These are phyloP conservation scores for Aspergillus spinulosporus DNA, from an alignment of 2,329 filamentous ascomycete species.

Conservation along the genomic window DNA sequence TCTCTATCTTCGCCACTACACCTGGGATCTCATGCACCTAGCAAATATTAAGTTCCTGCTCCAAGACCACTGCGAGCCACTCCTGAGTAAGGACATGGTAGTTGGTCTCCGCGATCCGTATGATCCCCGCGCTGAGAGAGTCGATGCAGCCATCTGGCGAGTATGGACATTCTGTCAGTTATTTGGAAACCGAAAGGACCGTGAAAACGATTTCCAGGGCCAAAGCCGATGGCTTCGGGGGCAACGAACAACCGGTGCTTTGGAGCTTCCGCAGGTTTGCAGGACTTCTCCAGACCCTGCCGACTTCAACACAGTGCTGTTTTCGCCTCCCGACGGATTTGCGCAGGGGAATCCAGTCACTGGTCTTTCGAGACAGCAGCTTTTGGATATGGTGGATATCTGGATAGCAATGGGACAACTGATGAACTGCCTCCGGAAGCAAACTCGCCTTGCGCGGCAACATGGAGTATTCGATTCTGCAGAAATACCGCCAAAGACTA, in stretches of 20 bases:
- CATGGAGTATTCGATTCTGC: constrained; percentile 8
- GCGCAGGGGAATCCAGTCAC: constrained; percentile 9
- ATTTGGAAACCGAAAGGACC: constrained; percentile 12
- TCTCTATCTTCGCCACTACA: constrained; percentile 15
- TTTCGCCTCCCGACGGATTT: constrained; percentile 10
- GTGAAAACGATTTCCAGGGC: constrained; percentile 9
- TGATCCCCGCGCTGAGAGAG: constrained; percentile 1
- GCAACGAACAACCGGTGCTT: background rate
- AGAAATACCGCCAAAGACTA: background rate
- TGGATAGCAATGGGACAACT: constrained; percentile 9
- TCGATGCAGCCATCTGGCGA: constrained; percentile 15
- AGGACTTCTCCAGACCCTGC: constrained; percentile 11
- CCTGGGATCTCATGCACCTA: constrained; percentile 7
- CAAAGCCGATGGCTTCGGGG: constrained; percentile 13
- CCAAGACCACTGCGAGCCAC: constrained; percentile 4
- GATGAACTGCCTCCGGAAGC: constrained; percentile 10
- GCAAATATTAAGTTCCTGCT: constrained; percentile 15
- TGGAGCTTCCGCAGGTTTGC: background rate
- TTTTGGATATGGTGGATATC: constrained; percentile 13
- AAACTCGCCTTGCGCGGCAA: constrained; percentile 6
- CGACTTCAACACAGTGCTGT: constrained; percentile 12
- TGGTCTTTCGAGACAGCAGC: constrained; percentile 3
- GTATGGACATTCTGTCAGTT: constrained; percentile 17
- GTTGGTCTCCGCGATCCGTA: constrained; percentile 1
- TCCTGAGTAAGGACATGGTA: constrained; percentile 3